Base-by-base conservation (phyloP, 169 alveolate genomes). In the Plasmodium billcollinsi region DNA sequence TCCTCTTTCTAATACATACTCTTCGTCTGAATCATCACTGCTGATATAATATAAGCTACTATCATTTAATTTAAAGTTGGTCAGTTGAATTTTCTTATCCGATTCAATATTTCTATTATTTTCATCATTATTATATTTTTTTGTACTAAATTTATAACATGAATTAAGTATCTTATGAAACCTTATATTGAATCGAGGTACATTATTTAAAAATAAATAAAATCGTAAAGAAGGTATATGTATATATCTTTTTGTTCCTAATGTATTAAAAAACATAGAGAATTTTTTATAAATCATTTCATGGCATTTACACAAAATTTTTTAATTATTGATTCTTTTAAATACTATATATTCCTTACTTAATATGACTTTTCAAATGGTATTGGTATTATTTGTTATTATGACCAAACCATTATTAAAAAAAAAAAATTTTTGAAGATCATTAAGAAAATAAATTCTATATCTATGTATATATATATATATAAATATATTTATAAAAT, bases 1-100 rank as follows among this genome's bases (percentile, higher is more conserved):
- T 11, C 18, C 18, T 61, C 21, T 21, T 61, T 74, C 65, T n/a
- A 15, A 39, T 49, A 14, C 8, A 15, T 15, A 39, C 14, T 75
- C 91, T 14, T 72, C 91, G 39, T 83, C 91, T 24, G 91, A 83
- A 15, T 83, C 91, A 26, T 83, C 91, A 83, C 85, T 71, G 18
- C 85, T 70, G 6, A 69, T 70, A 56, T 43, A 52, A 47, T 56
- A 26, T 15, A 26, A 26, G 6, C 15, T 9, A 39, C 39, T 12
- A 12, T 83, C 67, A 24, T 74, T 50, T 39, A 83, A 63, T 76
- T 83, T 83, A 69, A 52, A 56, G 14, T 45, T 70, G 8, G 91
- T 83, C 15, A 83, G 63, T 26, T 83, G 69, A 6, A 83, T 83
- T 67, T 70, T 70, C 65, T 83, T 83, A 33, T 47, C 59, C 9